These are phyloP conservation scores for Sphaceloma murrayae DNA, from an alignment of 2,329 filamentous ascomycete species.

Conservation along the genomic window DNA sequence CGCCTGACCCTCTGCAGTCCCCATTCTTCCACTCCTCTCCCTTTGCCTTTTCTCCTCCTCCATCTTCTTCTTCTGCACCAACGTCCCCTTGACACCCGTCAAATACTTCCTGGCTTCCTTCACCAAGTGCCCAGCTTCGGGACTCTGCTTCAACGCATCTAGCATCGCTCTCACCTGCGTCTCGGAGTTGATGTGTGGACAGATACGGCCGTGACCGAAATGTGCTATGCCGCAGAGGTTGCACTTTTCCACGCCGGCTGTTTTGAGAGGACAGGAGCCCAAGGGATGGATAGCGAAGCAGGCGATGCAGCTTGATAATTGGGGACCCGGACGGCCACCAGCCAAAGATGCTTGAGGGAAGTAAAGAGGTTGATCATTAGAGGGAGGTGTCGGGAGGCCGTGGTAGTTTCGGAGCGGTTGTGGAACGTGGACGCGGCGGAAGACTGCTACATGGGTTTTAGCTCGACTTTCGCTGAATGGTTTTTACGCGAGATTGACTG, in stretches of 20 bases:
- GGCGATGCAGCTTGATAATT: constrained; percentile 39
- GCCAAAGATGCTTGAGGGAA: constrained; percentile 6
- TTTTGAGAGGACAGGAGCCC: constrained; percentile 53
- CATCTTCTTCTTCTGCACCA: constrained; percentile 46
- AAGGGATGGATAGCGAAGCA: constrained; percentile 46
- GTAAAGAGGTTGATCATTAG: constrained; percentile 3
- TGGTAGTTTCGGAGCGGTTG: constrained; percentile 16
- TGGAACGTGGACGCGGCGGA: constrained; percentile 21
- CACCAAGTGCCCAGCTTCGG: constrained; percentile 46
- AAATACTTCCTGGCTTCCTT: constrained; percentile 49
- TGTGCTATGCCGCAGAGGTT: constrained; percentile 56
- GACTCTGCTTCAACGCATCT: constrained; percentile 49
- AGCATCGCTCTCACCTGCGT: constrained; percentile 55
- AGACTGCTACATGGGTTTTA: constrained; percentile 14
- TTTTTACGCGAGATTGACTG: too few relatives aligned
- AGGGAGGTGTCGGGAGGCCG: constrained; percentile 15
- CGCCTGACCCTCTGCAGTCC: background rate
- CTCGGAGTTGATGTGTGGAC: constrained; percentile 54
- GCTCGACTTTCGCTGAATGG: too few relatives aligned
- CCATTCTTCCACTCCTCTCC: background rate
- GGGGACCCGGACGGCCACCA: constrained; percentile 21
- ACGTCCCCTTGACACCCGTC: constrained; percentile 45
- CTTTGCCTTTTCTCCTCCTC: constrained; percentile 23
- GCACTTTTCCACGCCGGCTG: constrained; percentile 51
- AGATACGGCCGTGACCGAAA: constrained; percentile 46